Base-by-base conservation (phyloP, 257 asterid genomes). In the Datura wrightii region DNA sequence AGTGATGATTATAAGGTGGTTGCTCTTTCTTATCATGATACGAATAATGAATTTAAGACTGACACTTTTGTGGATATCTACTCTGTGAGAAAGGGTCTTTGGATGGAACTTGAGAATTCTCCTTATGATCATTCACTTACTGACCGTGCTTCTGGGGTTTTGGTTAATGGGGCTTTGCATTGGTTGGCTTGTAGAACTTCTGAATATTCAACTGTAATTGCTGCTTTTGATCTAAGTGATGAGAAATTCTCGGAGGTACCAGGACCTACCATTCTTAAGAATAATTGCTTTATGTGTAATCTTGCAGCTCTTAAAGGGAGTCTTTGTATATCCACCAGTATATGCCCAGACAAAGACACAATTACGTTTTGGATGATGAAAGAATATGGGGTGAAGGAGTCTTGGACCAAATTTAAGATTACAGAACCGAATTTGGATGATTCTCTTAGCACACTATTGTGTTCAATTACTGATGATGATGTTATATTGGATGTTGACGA, bases 1-100 rank as follows among this genome's bases (percentile, higher is more conserved):
- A 86, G 10, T 83, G 90, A 89, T 86, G 93, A 90, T 84, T 90
- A 88, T 79, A 90, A 90, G 82, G 50, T 92, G 41, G 91, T 92
- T 5, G 48, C 72, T 11, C 92, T 92, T 44, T 90, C 89, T 8
- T 86, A 84, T 65, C 86, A 55, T 37, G 85, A 80, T 16, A 46
- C 84, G 1, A 86, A 83, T 44, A 82, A 85, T 85, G 88, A 86
- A 14, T n/a, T 83, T 78, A 88, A 82, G 50, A 80, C 91, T 2
- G 86, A 83, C 70, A 89, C 90, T 7, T 87, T 67, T 54, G 88
- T 90, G 52, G 91, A 88, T 87, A 84, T 92, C 19, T 88, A 89
- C 82, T 87, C 84, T 50, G 39, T 88, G 80, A 86, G 85, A 66
- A 82, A 9, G 76, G 83, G 89, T 69, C 66, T 70, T 60, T 88